These are phyloP conservation scores for Ustilaginoidea virens DNA, from an alignment of 2,329 filamentous ascomycete species.

Conservation along the genomic window DNA sequence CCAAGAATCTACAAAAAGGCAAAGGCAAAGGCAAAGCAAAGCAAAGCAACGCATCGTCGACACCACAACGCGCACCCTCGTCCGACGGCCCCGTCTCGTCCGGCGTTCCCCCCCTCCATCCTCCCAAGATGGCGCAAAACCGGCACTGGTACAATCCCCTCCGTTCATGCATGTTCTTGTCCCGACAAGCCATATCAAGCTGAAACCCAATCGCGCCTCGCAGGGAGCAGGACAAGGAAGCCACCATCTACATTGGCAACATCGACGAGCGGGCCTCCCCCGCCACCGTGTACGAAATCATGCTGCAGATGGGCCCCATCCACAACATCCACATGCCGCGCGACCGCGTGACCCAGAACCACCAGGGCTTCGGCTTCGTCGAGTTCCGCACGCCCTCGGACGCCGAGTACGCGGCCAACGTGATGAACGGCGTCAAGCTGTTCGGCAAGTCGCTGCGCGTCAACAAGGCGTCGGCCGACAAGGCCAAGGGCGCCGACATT, in stretches of 20 bases:
- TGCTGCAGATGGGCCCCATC: conserved; percentile 94
- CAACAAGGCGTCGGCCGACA: conserved; percentile 86
- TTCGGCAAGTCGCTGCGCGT: conserved; percentile 92
- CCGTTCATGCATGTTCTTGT: too few relatives aligned
- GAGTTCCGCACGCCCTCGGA: conserved; percentile 93
- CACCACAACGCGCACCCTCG: background rate
- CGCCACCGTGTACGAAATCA: conserved; percentile 87
- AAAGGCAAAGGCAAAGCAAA: too few relatives aligned
- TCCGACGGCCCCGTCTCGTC: conserved; percentile 1
- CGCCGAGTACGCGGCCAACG: conserved; percentile 88
- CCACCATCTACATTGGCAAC: conserved; percentile 95
- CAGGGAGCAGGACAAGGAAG: conserved; percentile 96
- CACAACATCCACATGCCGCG: conserved; percentile 97
- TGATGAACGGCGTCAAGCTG: conserved; percentile 90
- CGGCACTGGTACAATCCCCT: conserved; percentile 52
- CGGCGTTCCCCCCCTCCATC: conserved; percentile 2
- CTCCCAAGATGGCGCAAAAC: conserved; percentile 45
- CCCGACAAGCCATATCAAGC: background rate
- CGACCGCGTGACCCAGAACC: conserved; percentile 89
- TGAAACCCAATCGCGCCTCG: conserved; percentile 2
- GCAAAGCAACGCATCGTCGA: too few relatives aligned
- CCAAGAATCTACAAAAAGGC: too few relatives aligned
- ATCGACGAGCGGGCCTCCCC: conserved; percentile 93
- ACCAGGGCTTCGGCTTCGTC: conserved; percentile 98
- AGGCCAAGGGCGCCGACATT: conserved; percentile 83